A percentile compares a stretch with the other conserved stretches of the same genome.
phyloP scores from a whole-genome alignment of 345 rosid species.

The Orychophragmus violaceus region DNA sequence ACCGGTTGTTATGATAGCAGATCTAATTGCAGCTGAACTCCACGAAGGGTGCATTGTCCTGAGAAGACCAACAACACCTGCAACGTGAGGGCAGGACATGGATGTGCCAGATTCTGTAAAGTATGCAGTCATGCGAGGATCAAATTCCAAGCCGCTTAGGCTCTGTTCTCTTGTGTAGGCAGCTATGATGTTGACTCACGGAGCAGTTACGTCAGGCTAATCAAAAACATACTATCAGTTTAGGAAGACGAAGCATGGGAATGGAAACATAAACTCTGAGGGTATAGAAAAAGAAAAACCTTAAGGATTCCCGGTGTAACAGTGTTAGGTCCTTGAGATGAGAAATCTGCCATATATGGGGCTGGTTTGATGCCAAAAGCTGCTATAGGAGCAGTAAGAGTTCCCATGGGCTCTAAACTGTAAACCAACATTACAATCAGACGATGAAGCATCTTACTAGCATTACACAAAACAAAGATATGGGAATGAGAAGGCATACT shows the following conservation, averaged over 20 bases:
- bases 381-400: conserved; percentile 1
- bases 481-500: not conserved
- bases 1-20: conserved; percentile 9
- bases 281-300: not conserved
- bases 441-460: not conserved
- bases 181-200: not conserved
- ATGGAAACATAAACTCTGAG: not conserved
- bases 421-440: not conserved
- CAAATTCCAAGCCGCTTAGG: not conserved
- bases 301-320: conserved; percentile 7
- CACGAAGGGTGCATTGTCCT: conserved; percentile 9
- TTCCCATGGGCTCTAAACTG: conserved; percentile 1
- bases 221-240: not conserved
- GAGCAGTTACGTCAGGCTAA: conserved; percentile 4
- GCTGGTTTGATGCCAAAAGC: conserved; percentile 10
- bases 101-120: not conserved
- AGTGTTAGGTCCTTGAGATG: conserved; percentile 7
- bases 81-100: conserved; percentile 10
- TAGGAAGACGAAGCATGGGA: not conserved
- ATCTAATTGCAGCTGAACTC: conserved; percentile 4
- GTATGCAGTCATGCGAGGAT: conserved; percentile 4
- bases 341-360: not conserved
- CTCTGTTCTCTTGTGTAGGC: conserved; percentile 2
- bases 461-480: not conserved
- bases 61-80: conserved; percentile 13